Percentiles rank a stretch among this genome's conserved stretches.
Evolutionary conservation across 2,329 filamentous ascomycete species (phyloP).

Genomic region (Talaromyces sp.): DNA sequence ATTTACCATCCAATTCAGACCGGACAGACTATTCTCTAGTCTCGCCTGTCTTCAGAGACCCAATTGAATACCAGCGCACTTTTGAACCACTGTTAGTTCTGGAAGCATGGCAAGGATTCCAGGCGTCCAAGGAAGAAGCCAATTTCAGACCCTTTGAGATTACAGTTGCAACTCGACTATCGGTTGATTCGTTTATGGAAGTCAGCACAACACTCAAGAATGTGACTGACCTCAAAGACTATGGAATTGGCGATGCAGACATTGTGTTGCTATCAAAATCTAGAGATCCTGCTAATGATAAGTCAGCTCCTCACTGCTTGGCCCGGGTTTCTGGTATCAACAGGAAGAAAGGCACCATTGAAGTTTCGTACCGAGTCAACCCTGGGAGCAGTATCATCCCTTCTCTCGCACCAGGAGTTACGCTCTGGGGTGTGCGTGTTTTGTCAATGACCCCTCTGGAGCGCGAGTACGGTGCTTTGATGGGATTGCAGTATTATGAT

Average conservation of each 20-base stretch:
- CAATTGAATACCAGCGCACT: constrained; percentile 74
- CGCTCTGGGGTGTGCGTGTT: constrained; percentile 72
- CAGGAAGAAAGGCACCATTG: constrained; percentile 72
- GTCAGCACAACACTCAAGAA: constrained; percentile 77
- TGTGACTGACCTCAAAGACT: constrained; percentile 59
- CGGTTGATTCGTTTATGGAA: constrained; percentile 88
- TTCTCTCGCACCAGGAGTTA: constrained; percentile 61
- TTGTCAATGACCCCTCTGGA: constrained; percentile 92
- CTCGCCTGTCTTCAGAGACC: constrained; percentile 68
- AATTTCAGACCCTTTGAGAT: constrained; percentile 76
- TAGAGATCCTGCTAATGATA: constrained; percentile 61
- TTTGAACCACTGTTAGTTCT: constrained; percentile 87
- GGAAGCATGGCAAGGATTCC: constrained; percentile 93
- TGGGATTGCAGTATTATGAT: constrained; percentile 91
- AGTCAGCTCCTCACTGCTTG: constrained; percentile 69
- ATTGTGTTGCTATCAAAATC: constrained; percentile 78
- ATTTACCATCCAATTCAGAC: constrained; percentile 70
- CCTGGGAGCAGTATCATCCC: constrained; percentile 58
- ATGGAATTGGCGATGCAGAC: constrained; percentile 74
- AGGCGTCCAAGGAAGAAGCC: constrained; percentile 81
- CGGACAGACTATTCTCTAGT: constrained; percentile 69
- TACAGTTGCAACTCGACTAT: constrained; percentile 80
- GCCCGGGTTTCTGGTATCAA: constrained; percentile 75
- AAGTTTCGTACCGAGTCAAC: constrained; percentile 80
- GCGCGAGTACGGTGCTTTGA: constrained; percentile 86